Conservation (phyloP, 768 basidiomycete genomes). For the Tulasnella calospora region DNA sequence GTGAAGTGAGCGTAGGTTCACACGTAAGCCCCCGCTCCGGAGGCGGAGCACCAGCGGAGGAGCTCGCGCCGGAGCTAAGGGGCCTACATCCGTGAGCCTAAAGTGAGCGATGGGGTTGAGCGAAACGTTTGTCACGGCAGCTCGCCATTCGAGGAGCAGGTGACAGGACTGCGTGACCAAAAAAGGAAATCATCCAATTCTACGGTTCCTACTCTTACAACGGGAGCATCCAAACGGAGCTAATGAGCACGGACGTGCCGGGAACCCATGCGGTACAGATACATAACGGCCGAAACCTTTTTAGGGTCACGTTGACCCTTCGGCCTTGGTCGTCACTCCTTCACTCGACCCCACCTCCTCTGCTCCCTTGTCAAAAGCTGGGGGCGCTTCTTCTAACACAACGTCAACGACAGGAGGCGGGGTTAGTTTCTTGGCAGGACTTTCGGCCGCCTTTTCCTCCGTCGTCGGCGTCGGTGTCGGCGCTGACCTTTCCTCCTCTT, state of each 20-base stretch:
- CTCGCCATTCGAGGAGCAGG: neutral
- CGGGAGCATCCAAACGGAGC: neutral
- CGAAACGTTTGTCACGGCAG: neutral
- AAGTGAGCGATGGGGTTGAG: neutral
- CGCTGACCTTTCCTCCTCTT: neutral
- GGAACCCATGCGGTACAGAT: neutral
- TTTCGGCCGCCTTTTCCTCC: constrained; percentile 1
- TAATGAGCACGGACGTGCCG: neutral
- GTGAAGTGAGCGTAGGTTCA: too few relatives aligned
- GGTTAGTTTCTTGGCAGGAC: neutral
- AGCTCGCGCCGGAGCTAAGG: too few relatives aligned
- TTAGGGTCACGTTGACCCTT: neutral
- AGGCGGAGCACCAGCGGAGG: too few relatives aligned
- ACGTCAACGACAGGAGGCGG: neutral
- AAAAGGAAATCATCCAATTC: neutral
- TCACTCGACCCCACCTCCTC: neutral
- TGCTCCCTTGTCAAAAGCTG: neutral
- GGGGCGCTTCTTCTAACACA: neutral
- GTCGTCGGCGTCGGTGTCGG: neutral
- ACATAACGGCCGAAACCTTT: neutral
- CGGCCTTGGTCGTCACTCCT: neutral
- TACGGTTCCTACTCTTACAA: neutral
- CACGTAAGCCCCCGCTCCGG: too few relatives aligned
- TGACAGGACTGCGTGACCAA: neutral
- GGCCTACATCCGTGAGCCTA: too few relatives aligned